These are phyloP conservation scores for Knoxia roxburghii DNA, from an alignment of 257 asterid genomes.

Conservation along the genomic window DNA sequence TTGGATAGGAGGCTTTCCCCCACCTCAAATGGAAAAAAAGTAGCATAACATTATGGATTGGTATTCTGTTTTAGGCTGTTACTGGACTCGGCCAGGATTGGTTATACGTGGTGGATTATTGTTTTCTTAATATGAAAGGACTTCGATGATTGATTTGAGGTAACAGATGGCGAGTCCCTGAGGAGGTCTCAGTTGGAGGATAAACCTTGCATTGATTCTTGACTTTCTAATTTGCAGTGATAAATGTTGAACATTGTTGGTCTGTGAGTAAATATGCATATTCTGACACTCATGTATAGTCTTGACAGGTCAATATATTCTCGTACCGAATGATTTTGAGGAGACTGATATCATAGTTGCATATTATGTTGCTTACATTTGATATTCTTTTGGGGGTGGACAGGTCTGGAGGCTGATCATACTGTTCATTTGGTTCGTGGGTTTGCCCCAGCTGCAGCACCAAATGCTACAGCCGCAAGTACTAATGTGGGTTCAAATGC, in stretches of 20 bases:
- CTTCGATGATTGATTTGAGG: not conserved
- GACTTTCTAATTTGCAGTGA: not conserved
- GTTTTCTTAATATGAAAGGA: not conserved
- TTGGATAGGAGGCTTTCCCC: not conserved
- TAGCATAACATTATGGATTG: not conserved
- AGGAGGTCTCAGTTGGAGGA: not conserved
- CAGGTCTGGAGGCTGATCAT: slow-evolving; percentile 54
- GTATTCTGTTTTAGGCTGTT: too few relatives aligned
- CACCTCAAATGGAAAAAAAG: not conserved
- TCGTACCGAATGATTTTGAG: too few relatives aligned
- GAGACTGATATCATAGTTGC: too few relatives aligned
- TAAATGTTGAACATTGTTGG: not conserved
- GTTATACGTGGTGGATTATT: not conserved
- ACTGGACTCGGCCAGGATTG: too few relatives aligned
- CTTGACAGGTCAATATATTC: not conserved
- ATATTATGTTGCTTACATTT: not conserved
- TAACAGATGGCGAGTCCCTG: too few relatives aligned
- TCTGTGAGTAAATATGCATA: too few relatives aligned
- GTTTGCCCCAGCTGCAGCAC: slow-evolving; percentile 36
- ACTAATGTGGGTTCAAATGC: slow-evolving; percentile 27
- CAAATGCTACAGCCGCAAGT: slow-evolving; percentile 23
- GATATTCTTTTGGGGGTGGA: not conserved
- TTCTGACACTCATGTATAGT: not conserved
- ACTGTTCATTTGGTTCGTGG: slow-evolving; percentile 60
- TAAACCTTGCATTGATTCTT: not conserved